Evolutionary conservation across 2,329 filamentous ascomycete genomes (phyloP).

Genomic region (Emericellopsis cladophorae): DNA sequence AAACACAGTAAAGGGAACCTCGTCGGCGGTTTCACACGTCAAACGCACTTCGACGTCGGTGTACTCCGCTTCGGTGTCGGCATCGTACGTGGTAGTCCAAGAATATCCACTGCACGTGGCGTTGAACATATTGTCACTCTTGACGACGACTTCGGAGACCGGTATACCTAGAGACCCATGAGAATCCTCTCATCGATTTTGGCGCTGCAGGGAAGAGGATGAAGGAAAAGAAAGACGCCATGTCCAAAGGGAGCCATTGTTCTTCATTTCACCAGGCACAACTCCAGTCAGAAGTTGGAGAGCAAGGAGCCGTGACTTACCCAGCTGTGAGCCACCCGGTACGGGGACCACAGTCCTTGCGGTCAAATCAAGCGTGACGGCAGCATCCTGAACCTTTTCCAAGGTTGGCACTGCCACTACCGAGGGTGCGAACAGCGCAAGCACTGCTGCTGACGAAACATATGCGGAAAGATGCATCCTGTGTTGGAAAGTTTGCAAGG

Average conservation of each 20-base stretch:
- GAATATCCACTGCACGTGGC: background rate
- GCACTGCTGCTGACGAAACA: background rate
- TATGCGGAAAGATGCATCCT: background rate
- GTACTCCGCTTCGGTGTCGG: background rate
- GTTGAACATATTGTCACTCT: background rate
- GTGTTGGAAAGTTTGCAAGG: no score
- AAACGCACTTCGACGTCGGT: background rate
- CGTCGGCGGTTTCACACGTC: background rate
- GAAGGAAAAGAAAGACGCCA: background rate
- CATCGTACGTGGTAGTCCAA: background rate
- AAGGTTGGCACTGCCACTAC: background rate
- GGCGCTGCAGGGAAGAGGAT: background rate
- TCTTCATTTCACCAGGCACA: background rate
- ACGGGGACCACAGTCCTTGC: background rate
- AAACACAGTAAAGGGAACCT: background rate
- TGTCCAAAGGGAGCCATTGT: background rate
- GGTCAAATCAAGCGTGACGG: background rate
- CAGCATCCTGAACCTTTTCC: background rate
- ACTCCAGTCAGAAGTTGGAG: background rate
- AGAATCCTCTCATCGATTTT: background rate
- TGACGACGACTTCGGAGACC: background rate
- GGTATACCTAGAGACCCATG: background rate
- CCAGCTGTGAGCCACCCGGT: background rate
- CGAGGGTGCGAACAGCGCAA: background rate
- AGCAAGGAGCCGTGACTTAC: background rate